Evolutionary conservation across 441 rosid genomes (phyloP), one percentile per base, ranked within the genome.

Genomic region (Adansonia grandidieri): DNA sequence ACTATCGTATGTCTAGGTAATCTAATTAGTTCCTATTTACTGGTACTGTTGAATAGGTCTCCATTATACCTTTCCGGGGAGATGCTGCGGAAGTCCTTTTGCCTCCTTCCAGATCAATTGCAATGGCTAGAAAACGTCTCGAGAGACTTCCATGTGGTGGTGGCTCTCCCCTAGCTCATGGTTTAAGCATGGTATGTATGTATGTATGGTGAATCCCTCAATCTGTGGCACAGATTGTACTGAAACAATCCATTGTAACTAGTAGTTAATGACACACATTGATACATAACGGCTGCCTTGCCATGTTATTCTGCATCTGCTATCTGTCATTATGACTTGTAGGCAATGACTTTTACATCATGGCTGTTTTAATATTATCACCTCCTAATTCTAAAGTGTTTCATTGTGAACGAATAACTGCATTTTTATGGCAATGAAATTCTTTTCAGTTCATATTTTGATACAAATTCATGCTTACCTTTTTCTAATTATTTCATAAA

Each of bases 121-220:
- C 98, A 70, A 96, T 96, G 99, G 99, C 99, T 83, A 91, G 98
- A 83, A 96, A 89, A 73, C 97, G 99, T 83, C 98, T 94, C 4
- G 97, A 96, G 89, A 90, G 97, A 82, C 99, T 94, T 85, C 99
- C 98, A 63, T 96, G 99, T 83, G 99, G 98, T 73, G 99, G 99
- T 76, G 99, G 98, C 83, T 96, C 99, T 75, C 99, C 99, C 72
- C 86, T 96, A 44, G 99, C 99, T 78, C 99, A 96, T 81, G 99
- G 99, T 82, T 90, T 96, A 79, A 93, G 98, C 44, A 92, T 91
- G 85, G 99, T 96, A 89, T 77, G 90, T 86, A 78, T 77, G 90
- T 86, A 78, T 61, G 79, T 77, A 11, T 22, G 1, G 66, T 77
- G 56, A 22, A 44, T 63, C 65, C 28, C 63, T 69, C 74, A 15